These are phyloP conservation scores for Ogataea naganishii DNA, from an alignment of 805 yeast genomes.

Conservation along the genomic window DNA sequence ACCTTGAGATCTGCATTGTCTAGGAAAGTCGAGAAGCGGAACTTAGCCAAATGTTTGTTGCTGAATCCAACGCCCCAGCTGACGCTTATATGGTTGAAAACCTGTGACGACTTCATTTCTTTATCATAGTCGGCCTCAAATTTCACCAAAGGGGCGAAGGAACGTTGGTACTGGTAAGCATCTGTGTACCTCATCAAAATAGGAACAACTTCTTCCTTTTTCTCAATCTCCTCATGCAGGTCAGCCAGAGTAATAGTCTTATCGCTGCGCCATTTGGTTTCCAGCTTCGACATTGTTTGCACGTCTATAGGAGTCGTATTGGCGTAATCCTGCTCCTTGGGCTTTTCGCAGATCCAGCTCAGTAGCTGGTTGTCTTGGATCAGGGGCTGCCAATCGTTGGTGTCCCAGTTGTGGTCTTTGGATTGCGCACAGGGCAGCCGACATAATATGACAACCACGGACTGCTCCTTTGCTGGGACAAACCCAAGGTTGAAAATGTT, in stretches of 20 bases:
- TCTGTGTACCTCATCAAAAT: slow-evolving; percentile 70
- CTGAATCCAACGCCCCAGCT: slow-evolving; percentile 66
- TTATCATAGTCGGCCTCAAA: slow-evolving; percentile 77
- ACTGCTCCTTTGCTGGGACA: slow-evolving; percentile 78
- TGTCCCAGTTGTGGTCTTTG: slow-evolving; percentile 78
- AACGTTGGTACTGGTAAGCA: slow-evolving; percentile 77
- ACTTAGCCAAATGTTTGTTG: slow-evolving; percentile 59
- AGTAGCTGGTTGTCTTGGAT: slow-evolving; percentile 73
- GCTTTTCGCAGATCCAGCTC: slow-evolving; percentile 72
- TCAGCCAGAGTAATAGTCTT: slow-evolving; percentile 67
- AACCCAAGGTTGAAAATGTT: slow-evolving; percentile 80
- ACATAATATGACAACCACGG: slow-evolving; percentile 80
- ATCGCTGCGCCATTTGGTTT: slow-evolving; percentile 73
- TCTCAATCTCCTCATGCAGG: slow-evolving; percentile 39
- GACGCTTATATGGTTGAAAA: slow-evolving; percentile 62
- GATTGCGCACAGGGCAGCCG: slow-evolving; percentile 81
- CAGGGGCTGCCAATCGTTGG: slow-evolving; percentile 78
- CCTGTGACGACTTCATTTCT: slow-evolving; percentile 66
- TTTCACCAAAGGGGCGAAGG: slow-evolving; percentile 77
- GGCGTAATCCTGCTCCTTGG: slow-evolving; percentile 55
- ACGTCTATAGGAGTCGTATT: slow-evolving; percentile 48
- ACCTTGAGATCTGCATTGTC: slow-evolving; percentile 61
- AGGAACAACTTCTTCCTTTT: slow-evolving; percentile 57
- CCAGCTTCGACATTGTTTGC: slow-evolving; percentile 62
- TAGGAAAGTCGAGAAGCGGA: slow-evolving; percentile 55